Base-by-base conservation (phyloP, 306 rosid species). In the Lathyrus sativus region DNA sequence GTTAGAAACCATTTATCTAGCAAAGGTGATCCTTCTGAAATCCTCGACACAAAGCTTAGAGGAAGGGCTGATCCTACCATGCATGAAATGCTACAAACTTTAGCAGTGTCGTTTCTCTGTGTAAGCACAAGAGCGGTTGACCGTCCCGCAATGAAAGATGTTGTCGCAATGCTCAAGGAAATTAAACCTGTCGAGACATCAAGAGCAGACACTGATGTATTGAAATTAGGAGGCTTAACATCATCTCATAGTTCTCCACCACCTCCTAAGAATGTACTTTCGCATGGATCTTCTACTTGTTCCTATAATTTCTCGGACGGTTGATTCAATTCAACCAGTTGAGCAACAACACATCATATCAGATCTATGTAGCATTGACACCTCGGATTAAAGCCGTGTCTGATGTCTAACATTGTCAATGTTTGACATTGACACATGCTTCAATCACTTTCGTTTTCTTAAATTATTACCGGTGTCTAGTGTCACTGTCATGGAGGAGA, bases 91-190 rank as follows among this genome's bases (percentile, higher is more conserved):
- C 80, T 87, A n/a, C 99, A 95, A 66, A 88, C 96, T 10, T 72
- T 95, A 11, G 96, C 97, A 5, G 95, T 95, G 1, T 84, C 96
- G 6, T 84, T 87, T 65, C 85, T 90, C 1, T 95, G 99, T 73
- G 80, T 85, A 48, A 84, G 86, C 78, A 62, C 62, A 1, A 69
- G 56, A 65, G 70, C 89, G 19, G 77, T 62, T 3, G 97, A 90
- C 29, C 82, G 99, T 4, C 99, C 99, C 3, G 37, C 79, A 11
- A 95, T 95, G 97, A 95, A 95, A 17, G 97, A 90, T 65, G 79
- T 95, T 8, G 99, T 88, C 26, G 92, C 95, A 6, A 90, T 95
- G 99, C 92, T 95, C 28, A 89, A 73, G 68, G 99, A 90, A 84
- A 90, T 95, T 53, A 71, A 81, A 44, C 86, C 90, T n/a, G 41